Evolutionary conservation across 2,329 filamentous ascomycete species (phyloP), one percentile per base, ranked within the genome.

Genomic region (Mycogone perniciosa): DNA sequence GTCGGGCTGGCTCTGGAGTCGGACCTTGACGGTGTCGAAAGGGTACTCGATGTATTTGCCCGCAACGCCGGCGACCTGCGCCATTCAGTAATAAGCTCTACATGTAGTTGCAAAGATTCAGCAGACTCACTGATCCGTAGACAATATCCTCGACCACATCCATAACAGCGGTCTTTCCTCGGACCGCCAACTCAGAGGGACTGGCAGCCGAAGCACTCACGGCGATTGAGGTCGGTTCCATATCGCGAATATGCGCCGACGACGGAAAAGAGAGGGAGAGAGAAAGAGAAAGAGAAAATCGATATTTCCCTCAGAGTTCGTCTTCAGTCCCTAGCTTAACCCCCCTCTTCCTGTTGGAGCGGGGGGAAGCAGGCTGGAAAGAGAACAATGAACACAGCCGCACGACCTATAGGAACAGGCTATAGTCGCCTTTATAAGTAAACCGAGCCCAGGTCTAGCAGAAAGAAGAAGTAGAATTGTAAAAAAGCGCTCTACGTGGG

Each of bases 11-110:
- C 92, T 93, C 68, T 99, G 93, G 8, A 99, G 81, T 38, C 93
- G 88, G 54, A 99, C 93, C 72, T 99, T 99, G 68, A 99, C 85
- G 0, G 93, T 99, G 71, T 99, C 93, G 71, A 99, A 99, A 27
- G 93, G 93, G 67, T 96, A 99, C 68, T 99, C 93, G 64, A 99
- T 92, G 67, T 92, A 89, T 74, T 97, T 99, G 56, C 92, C 92
- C 34, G 89, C 84, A 53, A 95, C 82, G 54, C 93, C 93, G 50
- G 92, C 91, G 53, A 81, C 69, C 87, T 90, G 57, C 29, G 40
- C 6, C 35, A 56, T 48, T 30, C 39, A 38, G 27, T 20, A 29
- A 35, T 20, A 29, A 27, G 9, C 13, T 8, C 38, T n/a, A n/a
- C 3, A 20, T 20, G 20, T 20, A 20, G 20, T 20, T 20, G 20